Evolutionary conservation across 768 basidiomycete genomes (phyloP), one percentile per base, ranked within the genome.

Genomic region (Kwoniella europaea): DNA sequence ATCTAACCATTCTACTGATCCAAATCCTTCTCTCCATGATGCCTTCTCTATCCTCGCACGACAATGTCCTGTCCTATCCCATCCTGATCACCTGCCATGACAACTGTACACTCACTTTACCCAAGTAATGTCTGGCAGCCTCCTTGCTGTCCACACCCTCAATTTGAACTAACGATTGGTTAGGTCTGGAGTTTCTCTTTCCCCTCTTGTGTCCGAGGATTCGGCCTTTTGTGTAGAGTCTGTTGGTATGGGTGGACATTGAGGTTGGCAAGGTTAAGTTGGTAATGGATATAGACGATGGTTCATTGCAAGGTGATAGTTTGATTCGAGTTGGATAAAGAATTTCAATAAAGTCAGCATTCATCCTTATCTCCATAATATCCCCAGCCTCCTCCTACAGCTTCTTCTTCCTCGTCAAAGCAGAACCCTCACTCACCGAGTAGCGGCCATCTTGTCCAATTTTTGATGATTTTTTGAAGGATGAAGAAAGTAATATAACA

Each of bases 121-220:
- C 97, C 73, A 98, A 90, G 89, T 99, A 99, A 86, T 94, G 96
- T 84, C 93, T 91, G 52, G 95, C 93, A 82, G 96, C 94, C 86
- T 96, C 89, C 86, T 94, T 92, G 81, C 86, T 90, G 74, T 90
- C 89, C 68, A 98, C 94, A 82, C 96, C 96, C 87, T 99, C 97
- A 83, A 99, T 93, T 86, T 96, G 94, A 81, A 99, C 86, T 79
- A 99, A 90, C 65, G 93, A 93, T 72, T 94, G 97, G 88, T 96
- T 96, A 83, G 94, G 94, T 83, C 91, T 89, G 69, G 91, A 88
- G 89, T 98, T 98, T 83, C 94, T 91, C 88, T 98, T 98, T 72
- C 92, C 94, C 75, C 97, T 93, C 88, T 98, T 98, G 92, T 96
- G 93, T 75, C 95, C 94, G 81, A 98, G 88, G 83, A 99, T 90